Evolutionary conservation across 257 asterid genomes (phyloP), one percentile per base, ranked within the genome.

Genomic region (Haberlea rhodopensis): DNA sequence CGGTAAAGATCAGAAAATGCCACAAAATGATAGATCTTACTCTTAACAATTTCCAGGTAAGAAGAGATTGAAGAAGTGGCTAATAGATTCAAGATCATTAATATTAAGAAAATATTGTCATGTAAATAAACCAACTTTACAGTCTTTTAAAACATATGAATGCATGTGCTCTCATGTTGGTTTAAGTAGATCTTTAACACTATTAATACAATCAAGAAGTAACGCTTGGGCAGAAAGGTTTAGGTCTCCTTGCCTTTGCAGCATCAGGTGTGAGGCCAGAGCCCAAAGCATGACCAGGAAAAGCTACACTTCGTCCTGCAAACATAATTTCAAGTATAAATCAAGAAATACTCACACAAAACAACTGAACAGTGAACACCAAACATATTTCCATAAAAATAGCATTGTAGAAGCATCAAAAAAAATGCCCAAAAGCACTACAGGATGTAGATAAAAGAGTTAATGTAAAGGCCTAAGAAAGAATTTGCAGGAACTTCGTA

Each of bases 261-360:
- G 97, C 94, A 54, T 60, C 85, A 58, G 78, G 84, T 49, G 91
- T 87, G 75, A 92, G 81, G 63, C 99, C 99, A 60, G 83, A 84
- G 57, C 97, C 99, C 86, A 92, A 83, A 53, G 94, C 94, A 80
- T 92, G 96, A 43, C 99, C 99, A 66, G 99, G 99, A 79, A 92
- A 92, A 68, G 99, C 96, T 54, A 92, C 95, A 81, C 97, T 89
- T 59, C 96, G 81, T 71, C 99, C 99, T 92, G 95, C 43, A 73
- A 58, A 69, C 15, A 61, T 61, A 27, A 52, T 54, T 69, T 49
- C 31, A 28, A 28, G 13, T 60, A 55, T 26, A 60, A 64, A 27
- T 53, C 57, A 60, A 48, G 58, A 66, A 63, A 45, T 46, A 40
- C 49, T 26, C 53, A 55, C 40, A 60, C 29, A 53, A 66, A 51